These are phyloP conservation scores for Hanseniaspora meyeri DNA, from an alignment of 805 yeast genomes.

Conservation along the genomic window DNA sequence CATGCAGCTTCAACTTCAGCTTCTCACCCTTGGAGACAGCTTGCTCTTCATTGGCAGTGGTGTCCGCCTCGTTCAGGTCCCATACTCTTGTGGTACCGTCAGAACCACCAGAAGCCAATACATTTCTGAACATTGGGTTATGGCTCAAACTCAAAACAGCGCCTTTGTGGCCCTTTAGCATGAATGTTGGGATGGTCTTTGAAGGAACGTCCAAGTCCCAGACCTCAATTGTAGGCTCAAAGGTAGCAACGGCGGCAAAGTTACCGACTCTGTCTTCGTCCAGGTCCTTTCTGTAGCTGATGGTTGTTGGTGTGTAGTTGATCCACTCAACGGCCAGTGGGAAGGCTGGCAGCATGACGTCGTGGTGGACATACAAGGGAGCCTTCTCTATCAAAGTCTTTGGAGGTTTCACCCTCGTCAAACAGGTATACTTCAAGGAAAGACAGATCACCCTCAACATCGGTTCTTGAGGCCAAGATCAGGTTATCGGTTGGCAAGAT, in stretches of 20 bases:
- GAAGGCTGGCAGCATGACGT: constrained; percentile 90
- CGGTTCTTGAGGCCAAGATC: constrained; percentile 78
- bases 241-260: constrained; percentile 92
- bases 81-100: constrained; percentile 89
- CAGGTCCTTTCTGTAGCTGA: constrained; percentile 17
- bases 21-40: constrained; percentile 3
- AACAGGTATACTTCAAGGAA: constrained; percentile 86
- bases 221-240: constrained; percentile 92
- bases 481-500: constrained; percentile 82
- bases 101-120: constrained; percentile 89
- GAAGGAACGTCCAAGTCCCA: constrained; percentile 92
- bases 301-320: constrained; percentile 51
- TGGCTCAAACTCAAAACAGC: constrained; percentile 82
- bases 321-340: constrained; percentile 96
- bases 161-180: constrained; percentile 89
- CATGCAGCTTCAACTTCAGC: constrained; percentile 42
- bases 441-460: constrained; percentile 73
- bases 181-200: constrained; percentile 86
- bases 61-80: constrained; percentile 68
- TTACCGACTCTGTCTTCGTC: constrained; percentile 52
- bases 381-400: constrained; percentile 61
- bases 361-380: constrained; percentile 89
- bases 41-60: constrained; percentile 33
- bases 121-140: constrained; percentile 66
- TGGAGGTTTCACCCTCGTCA: constrained; percentile 65